Evolutionary conservation across 2,329 filamentous ascomycete genomes (phyloP), one percentile per base, ranked within the genome.

Genomic region (Verticillium nubilum): DNA sequence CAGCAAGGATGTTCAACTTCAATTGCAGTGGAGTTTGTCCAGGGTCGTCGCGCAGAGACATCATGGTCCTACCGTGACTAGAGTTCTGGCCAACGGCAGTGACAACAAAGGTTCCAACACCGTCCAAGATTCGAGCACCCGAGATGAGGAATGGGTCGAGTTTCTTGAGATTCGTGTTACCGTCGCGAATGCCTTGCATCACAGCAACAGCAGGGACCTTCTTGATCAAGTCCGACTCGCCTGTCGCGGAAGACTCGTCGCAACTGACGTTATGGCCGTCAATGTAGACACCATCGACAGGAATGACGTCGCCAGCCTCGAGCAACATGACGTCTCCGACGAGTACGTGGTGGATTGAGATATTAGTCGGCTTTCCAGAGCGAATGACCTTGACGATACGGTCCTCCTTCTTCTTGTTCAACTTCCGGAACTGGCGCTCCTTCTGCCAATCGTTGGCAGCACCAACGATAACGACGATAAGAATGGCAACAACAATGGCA

Each of bases 381-480:
- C 91, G 87, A 58, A 91, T 78, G 6, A 91, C 86, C 62, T 91
- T 92, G 65, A 94, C 86, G 53, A 83, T 76, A 31, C 90, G 83
- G 67, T 92, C 87, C 57, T 92, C 86, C 72, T 93, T 93, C 69
- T 92, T 91, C 71, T 86, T 86, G 73, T 92, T 92, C 60, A 93
- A 76, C 70, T 91, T 92, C 53, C 90, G 87, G 66, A 93, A 93
- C 68, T 92, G 89, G 52, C 88, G 82, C 70, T 92, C 90, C 72
- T 92, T 92, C 68, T 94, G 90, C 81, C 87, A 93, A 68, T 93
- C 90, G 65, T 92, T 93, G 47, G 87, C 75, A n/a, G 90, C 89
- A 60, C 89, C 89, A 19, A 92, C 90, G 17, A 88, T 72, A 3
- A 92, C 87, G 54, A 93, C 90, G 64, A 93, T 87, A 15, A 87